Evolutionary conservation across 495 filamentous ascomycete species (phyloP).

Genomic region (Acidomyces sp.): DNA sequence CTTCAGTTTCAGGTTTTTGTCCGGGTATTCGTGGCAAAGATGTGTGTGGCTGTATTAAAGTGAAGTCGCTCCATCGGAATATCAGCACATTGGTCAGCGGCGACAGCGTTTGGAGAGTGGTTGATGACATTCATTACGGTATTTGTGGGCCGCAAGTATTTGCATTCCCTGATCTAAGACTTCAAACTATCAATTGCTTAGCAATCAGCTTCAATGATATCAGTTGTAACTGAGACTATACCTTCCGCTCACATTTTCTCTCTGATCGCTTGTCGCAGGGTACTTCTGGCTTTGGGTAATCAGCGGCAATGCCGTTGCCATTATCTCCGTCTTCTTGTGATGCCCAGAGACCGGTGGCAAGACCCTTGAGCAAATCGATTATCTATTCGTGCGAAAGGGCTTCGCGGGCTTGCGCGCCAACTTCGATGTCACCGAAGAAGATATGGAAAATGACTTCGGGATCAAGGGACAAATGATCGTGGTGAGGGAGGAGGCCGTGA

Average conservation of each 20-base stretch:
- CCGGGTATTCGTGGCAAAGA: constrained; percentile 21
- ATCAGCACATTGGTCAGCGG: constrained; percentile 18
- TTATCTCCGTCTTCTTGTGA: constrained; percentile 18
- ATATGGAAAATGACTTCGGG: constrained; percentile 13
- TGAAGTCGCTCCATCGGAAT: constrained; percentile 19
- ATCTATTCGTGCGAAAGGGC: constrained; percentile 15
- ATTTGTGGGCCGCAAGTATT: constrained; percentile 17
- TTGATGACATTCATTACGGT: constrained; percentile 21
- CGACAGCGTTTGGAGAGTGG: constrained; percentile 16
- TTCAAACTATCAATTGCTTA: background rate
- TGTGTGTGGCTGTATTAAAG: constrained; percentile 20
- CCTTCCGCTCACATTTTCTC: background rate
- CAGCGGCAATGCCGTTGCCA: constrained; percentile 16
- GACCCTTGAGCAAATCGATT: constrained; percentile 21
- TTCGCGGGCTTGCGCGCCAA: constrained; percentile 15
- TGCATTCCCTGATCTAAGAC: too few species aligned
- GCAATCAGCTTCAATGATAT: constrained; percentile 18
- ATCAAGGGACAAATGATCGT: constrained; percentile 1
- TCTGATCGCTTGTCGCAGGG: background rate
- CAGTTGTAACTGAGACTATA: constrained; percentile 5
- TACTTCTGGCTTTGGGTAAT: constrained; percentile 23
- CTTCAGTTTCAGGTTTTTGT: constrained; percentile 16
- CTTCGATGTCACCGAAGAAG: constrained; percentile 18
- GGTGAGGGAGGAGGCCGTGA: constrained; percentile 2
- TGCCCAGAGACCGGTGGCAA: constrained; percentile 21